These are phyloP conservation scores for Fusarium circinatum DNA, from an alignment of 2,329 filamentous ascomycete genomes.

Conservation along the genomic window DNA sequence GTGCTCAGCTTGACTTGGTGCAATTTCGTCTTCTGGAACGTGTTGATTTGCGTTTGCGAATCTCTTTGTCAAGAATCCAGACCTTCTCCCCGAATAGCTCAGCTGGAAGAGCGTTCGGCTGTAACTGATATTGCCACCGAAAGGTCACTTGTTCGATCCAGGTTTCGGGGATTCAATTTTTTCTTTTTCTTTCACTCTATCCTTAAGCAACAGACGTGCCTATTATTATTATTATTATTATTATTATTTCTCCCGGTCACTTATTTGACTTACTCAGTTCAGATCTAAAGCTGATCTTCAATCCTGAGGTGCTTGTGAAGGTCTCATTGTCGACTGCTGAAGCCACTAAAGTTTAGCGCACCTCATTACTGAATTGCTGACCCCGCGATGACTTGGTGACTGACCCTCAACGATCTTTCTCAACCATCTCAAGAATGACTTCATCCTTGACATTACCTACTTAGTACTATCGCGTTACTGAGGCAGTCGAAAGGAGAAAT, in stretches of 20 bases:
- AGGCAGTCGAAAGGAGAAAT: neutral
- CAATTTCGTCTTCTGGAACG: accelerated
- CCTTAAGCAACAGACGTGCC: neutral
- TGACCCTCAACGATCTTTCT: neutral
- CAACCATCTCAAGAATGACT: neutral
- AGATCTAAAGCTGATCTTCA: accelerated
- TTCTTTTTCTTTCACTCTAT: neutral
- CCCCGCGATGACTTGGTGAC: neutral
- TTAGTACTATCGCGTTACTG: neutral
- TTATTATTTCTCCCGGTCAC: accelerated
- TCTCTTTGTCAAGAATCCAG: neutral
- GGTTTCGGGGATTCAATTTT: slow-evolving; percentile 29
- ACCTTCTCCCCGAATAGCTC: slow-evolving; percentile 37
- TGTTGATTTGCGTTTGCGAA: accelerated
- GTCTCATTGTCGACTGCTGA: no score
- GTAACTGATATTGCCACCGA: slow-evolving; percentile 32
- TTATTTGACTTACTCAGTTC: neutral
- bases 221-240: no score
- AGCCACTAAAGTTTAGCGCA: neutral
- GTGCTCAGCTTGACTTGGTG: neutral
- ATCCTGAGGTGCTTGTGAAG: accelerated
- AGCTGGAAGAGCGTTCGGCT: slow-evolving; percentile 40
- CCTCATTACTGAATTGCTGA: neutral
- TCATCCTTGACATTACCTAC: neutral
- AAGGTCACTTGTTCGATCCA: slow-evolving; percentile 40